Evolutionary conservation across 257 asterid genomes (phyloP).

Genomic region (Striga asiatica): DNA sequence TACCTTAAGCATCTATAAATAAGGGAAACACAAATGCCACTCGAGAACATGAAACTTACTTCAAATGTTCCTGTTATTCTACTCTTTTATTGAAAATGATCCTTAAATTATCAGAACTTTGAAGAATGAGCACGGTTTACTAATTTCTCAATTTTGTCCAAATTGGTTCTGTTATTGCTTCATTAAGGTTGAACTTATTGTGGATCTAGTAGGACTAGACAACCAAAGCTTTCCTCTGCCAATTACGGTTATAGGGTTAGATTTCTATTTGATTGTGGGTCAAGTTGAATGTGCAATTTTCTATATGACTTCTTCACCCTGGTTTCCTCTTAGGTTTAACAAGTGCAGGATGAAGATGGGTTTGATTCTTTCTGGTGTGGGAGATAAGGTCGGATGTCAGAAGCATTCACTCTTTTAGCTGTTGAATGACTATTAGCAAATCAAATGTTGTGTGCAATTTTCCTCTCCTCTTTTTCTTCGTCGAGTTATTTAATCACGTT

Average conservation of each 20-base stretch:
- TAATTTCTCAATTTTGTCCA: not conserved
- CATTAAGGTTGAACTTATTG: not conserved
- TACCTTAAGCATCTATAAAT: not conserved
- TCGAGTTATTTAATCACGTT: not conserved
- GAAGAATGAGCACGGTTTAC: not conserved
- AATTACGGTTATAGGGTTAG: not conserved
- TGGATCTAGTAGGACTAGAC: not conserved
- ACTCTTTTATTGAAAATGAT: not conserved
- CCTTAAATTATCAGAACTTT: not conserved
- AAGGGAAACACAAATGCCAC: not conserved
- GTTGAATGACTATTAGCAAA: not conserved
- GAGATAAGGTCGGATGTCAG: conserved; percentile 65
- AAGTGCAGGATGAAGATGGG: conserved; percentile 95
- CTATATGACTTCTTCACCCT: conserved; percentile 12
- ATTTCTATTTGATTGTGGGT: conserved; percentile 12
- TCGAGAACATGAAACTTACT: not conserved
- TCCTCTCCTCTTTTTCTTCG: not conserved
- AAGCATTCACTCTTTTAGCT: conserved; percentile 16
- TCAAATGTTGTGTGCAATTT: not conserved
- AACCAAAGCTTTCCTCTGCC: not conserved
- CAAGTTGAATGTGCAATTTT: conserved; percentile 15
- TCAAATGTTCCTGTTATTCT: not conserved
- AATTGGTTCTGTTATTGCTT: not conserved
- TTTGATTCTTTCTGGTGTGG: conserved; percentile 76
- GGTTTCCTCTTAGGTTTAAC: conserved; percentile 41